Conservation (phyloP, 768 basidiomycete genomes). For the Porphyrellus cyaneotinctus region DNA sequence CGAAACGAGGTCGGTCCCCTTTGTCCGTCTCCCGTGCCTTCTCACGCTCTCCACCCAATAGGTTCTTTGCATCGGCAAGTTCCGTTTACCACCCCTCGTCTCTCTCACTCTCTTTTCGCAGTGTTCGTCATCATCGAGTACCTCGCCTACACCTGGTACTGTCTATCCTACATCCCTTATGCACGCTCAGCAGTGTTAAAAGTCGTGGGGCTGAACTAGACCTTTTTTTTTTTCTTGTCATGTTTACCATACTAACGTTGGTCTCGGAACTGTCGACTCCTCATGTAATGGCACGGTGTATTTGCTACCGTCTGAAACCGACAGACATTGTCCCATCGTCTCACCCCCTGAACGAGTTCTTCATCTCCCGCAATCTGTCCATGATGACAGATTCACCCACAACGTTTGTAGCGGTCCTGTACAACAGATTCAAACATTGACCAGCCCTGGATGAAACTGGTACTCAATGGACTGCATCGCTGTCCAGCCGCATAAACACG, state of each 20-base stretch:
- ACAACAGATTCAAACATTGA: not conserved
- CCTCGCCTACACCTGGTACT: conserved; percentile 89
- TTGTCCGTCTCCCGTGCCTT: not conserved
- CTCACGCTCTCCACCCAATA: conserved; percentile 19
- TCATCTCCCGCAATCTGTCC: conserved; percentile 71
- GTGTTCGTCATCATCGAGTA: conserved; percentile 92
- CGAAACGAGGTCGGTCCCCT: conserved; percentile 51
- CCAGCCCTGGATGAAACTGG: not conserved
- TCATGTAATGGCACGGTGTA: not conserved
- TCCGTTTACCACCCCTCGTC: not conserved
- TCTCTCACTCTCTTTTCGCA: conserved; percentile 25
- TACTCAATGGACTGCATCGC: conserved; percentile 59
- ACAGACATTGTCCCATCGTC: not conserved
- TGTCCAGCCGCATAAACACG: conserved; percentile 83
- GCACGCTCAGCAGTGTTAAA: conserved; percentile 72
- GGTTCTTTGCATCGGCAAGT: conserved; percentile 64
- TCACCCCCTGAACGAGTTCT: conserved; percentile 72
- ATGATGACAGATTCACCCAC: conserved; percentile 54
- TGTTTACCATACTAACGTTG: conserved; percentile 8
- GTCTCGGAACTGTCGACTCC: too few relatives aligned
- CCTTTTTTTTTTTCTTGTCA: not conserved
- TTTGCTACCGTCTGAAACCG: not conserved
- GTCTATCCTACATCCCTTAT: conserved; percentile 86
- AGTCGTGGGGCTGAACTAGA: conserved; percentile 45
- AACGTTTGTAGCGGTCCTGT: conserved; percentile 49